These are phyloP conservation scores for Leccinum boreale DNA, from an alignment of 768 basidiomycete genomes.

Conservation along the genomic window DNA sequence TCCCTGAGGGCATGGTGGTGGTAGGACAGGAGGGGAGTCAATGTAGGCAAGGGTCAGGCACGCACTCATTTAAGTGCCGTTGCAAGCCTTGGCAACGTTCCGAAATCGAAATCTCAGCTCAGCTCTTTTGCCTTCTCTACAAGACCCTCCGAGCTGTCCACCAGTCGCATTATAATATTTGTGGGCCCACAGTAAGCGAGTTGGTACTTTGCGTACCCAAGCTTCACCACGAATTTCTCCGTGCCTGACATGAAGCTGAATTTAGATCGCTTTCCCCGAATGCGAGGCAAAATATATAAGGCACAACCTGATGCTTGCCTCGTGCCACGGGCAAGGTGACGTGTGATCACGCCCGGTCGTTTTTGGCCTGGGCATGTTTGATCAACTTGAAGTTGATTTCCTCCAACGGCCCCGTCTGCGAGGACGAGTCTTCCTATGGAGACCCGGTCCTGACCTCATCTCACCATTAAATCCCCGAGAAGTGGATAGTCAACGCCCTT, in stretches of 20 bases:
- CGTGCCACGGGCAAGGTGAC: not conserved
- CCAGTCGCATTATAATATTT: not conserved
- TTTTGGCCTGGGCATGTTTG: slow-evolving; percentile 2
- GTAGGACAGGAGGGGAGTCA: slow-evolving; percentile 2
- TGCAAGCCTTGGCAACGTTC: not conserved
- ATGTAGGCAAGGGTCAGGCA: slow-evolving; percentile 17
- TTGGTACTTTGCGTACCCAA: slow-evolving; percentile 6
- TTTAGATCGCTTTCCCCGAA: slow-evolving; percentile 1
- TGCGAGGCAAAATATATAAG: slow-evolving; percentile 1
- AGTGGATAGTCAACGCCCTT: not conserved
- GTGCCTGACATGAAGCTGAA: slow-evolving; percentile 10
- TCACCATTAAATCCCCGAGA: not conserved
- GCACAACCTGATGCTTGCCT: slow-evolving; percentile 2
- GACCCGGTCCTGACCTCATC: not conserved
- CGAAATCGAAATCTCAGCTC: not conserved
- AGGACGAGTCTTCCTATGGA: not conserved
- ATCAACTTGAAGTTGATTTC: not conserved
- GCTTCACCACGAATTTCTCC: slow-evolving; percentile 4
- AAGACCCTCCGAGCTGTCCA: not conserved
- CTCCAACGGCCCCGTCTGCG: not conserved
- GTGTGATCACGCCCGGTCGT: not conserved
- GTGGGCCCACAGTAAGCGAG: not conserved
- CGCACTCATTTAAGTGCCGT: slow-evolving; percentile 17
- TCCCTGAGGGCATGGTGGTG: slow-evolving; percentile 22
- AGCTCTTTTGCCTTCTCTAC: not conserved